A percentile compares a stretch with the other conserved stretches of the same genome.
Evolutionary conservation across 1,139 yeast genomes (phyloP).

Genomic region (Magnusiomyces ingens): DNA sequence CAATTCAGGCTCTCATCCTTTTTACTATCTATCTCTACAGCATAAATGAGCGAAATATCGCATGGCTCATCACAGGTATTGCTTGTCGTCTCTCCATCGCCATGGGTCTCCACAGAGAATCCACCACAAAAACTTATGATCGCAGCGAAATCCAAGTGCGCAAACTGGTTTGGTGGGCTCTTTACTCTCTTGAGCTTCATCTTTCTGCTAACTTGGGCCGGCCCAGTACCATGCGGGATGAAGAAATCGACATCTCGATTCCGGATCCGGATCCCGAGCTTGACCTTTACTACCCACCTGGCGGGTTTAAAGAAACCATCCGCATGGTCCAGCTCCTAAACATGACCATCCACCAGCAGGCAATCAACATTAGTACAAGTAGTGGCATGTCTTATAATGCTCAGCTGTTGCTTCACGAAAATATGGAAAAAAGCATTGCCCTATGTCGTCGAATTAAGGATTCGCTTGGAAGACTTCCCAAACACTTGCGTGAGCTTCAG

Average conservation of each 20-base stretch:
- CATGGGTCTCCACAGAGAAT: slow-evolving; percentile 14
- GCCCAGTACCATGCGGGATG: slow-evolving; percentile 14
- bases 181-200: slow-evolving; percentile 14
- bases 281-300: slow-evolving; percentile 12
- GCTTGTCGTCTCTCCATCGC: slow-evolving; percentile 15
- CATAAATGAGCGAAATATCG: slow-evolving; percentile 15
- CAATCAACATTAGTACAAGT: neutral
- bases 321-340: slow-evolving; percentile 8
- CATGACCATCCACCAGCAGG: slow-evolving; percentile 7
- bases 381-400: slow-evolving; percentile 3
- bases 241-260: slow-evolving; percentile 13
- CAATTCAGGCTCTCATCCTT: slow-evolving; percentile 14
- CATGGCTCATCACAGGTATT: slow-evolving; percentile 15
- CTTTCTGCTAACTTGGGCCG: slow-evolving; percentile 16
- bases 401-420: slow-evolving; percentile 10
- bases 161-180: slow-evolving; percentile 13
- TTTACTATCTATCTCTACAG: slow-evolving; percentile 14
- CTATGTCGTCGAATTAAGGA: slow-evolving; percentile 13
- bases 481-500: slow-evolving; percentile 11
- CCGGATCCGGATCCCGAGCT: slow-evolving; percentile 13
- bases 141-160: slow-evolving; percentile 13
- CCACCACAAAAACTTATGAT: slow-evolving; percentile 9
- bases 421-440: slow-evolving; percentile 11
- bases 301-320: slow-evolving; percentile 5
- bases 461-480: slow-evolving; percentile 11